A percentile compares a stretch with the other conserved stretches of the same genome.
phyloP scores from a whole-genome alignment of 2,329 filamentous ascomycete species.

The Diaporthe citrichinensis region DNA sequence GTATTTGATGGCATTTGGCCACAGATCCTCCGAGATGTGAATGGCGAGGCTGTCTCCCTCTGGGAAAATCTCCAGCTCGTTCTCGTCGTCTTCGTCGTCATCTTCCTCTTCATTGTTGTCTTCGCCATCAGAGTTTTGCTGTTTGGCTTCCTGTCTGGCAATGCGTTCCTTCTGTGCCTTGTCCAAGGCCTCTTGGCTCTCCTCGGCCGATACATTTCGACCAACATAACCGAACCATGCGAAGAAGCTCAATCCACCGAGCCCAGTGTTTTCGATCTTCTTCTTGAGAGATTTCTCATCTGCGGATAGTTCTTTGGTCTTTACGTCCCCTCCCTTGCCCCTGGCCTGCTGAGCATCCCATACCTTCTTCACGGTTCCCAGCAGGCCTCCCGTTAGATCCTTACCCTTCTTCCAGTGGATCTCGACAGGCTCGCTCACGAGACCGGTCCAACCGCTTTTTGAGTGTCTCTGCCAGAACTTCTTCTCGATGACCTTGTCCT shows the following conservation, averaged over 20 bases:
- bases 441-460: constrained; percentile 77
- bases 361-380: constrained; percentile 79
- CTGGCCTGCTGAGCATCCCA: constrained; percentile 71
- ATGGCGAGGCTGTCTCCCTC: constrained; percentile 87
- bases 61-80: constrained; percentile 88
- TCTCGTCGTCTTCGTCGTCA: constrained; percentile 73
- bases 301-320: constrained; percentile 55
- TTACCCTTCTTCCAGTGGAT: constrained; percentile 90
- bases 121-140: constrained; percentile 58
- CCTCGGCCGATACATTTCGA: constrained; percentile 78
- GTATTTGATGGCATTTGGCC: constrained; percentile 89
- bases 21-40: constrained; percentile 87
- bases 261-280: constrained; percentile 71
- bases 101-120: constrained; percentile 59
- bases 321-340: constrained; percentile 52
- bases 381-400: constrained; percentile 86
- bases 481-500: constrained; percentile 85
- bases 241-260: constrained; percentile 85
- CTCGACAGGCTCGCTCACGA: constrained; percentile 89
- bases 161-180: constrained; percentile 68
- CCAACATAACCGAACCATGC: constrained; percentile 88
- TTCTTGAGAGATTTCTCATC: constrained; percentile 66
- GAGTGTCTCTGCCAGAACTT: constrained; percentile 87
- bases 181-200: constrained; percentile 74
- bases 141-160: constrained; percentile 65